These are phyloP conservation scores for Emergomyces orientalis DNA, from an alignment of 2,329 filamentous ascomycete species.

Conservation along the genomic window DNA sequence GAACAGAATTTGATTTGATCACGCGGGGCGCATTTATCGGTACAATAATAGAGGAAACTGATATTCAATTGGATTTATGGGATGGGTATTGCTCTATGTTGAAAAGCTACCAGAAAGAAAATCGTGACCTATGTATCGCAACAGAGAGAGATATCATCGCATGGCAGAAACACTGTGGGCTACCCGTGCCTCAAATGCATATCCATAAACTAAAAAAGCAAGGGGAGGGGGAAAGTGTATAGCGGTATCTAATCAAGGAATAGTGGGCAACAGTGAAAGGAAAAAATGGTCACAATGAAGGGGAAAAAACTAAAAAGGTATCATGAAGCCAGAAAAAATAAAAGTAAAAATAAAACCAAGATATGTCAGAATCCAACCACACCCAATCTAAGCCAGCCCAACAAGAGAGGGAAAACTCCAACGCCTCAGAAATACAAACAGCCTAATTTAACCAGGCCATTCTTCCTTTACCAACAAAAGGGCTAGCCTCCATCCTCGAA, in stretches of 20 bases:
- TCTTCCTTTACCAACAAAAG: too few relatives aligned
- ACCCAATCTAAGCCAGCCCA: background rate
- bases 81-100: slow-evolving; percentile 6
- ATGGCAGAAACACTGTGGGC: too few relatives aligned
- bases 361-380: background rate
- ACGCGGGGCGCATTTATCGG: background rate
- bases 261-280: too few relatives aligned
- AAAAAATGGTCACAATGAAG: too few relatives aligned
- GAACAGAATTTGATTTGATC: background rate
- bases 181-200: too few relatives aligned
- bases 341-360: background rate
- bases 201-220: background rate
- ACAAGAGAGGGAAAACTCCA: background rate
- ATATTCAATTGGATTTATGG: background rate
- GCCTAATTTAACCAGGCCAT: background rate
- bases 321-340: background rate
- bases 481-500: too few relatives aligned
- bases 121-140: background rate
- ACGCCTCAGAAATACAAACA: background rate
- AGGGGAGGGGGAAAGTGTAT: background rate
- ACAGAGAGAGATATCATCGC: too few relatives aligned
- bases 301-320: background rate
- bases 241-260: background rate
- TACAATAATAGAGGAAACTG: background rate
- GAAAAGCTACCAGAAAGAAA: background rate